Evolutionary conservation across 345 rosid genomes (phyloP), one percentile per base, ranked within the genome.

Genomic region (Pseudoturritis turrita): DNA sequence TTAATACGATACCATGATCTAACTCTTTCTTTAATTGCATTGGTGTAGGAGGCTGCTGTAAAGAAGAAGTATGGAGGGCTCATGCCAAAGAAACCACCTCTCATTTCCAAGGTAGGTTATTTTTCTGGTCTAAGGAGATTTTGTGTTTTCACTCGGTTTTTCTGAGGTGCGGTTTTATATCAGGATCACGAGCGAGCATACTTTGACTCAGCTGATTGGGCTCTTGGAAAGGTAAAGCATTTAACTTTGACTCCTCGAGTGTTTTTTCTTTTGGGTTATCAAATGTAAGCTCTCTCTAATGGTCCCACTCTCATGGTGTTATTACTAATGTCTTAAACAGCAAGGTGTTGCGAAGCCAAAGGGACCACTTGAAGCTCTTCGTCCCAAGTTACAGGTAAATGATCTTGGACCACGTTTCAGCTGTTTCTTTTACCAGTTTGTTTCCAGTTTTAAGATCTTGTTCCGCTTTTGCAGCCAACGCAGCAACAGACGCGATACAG

Each of bases 141-240:
- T 56, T 73, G 8, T 3, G 31, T 39, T 64, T 35, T 49, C 51
- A 13, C 21, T 53, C 14, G 7, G 18, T 3, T 53, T 43, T 65
- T 49, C 45, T 66, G 52, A 74, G 29, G 6, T 73, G 44, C 2
- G 46, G 45, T 57, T 66, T 49, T 37, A 0, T 74, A 29, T 44
- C 77, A 95, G 99, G 99, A 95, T 77, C 97, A 89, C 43, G 99
- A 92, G 70, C 86, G 99, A 62, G 98, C 99, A 10, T 96, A 87
- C 82, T 96, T 96, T 72, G 99, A 91, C 73, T 95, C 99, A 47
- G 99, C 99, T 80, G 99, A 95, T 73, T 95, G 99, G 99, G 99
- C 99, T 41, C 91, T 95, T 82, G 99, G 99, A 77, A 95, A 95
- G 98, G 99, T 94, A 79, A 54, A 45, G 18, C 33, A 14, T 37